Evolutionary conservation across 176 grass and related monocot genomes (phyloP).

Genomic region (Canna indica): DNA sequence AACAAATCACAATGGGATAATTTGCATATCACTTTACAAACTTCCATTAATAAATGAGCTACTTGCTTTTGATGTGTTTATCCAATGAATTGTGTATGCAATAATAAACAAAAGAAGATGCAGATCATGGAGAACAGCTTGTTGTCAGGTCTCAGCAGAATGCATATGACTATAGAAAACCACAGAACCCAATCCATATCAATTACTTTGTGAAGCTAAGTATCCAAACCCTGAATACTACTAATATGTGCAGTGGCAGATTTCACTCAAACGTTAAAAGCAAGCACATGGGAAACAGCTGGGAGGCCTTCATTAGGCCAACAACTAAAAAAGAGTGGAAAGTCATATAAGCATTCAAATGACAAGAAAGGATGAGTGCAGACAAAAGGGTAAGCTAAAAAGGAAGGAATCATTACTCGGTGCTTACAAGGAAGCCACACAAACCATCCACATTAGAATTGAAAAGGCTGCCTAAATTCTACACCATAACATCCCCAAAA

Average conservation of each 20-base stretch:
- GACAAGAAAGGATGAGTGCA: not conserved
- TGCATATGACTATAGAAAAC: not conserved
- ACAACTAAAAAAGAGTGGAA: not conserved
- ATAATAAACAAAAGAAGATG: no score
- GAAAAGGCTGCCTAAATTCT: not conserved
- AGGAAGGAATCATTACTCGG: slow-evolving; percentile 20
- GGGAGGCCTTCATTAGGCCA: not conserved
- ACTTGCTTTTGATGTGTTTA: no score
- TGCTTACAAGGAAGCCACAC: slow-evolving; percentile 35
- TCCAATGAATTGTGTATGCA: no score
- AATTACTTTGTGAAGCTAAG: no score
- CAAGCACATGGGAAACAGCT: not conserved
- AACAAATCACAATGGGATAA: no score
- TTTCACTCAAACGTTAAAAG: not conserved
- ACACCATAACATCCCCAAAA: not conserved
- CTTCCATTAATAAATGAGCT: no score
- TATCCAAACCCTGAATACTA: not conserved
- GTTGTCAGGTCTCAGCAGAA: no score
- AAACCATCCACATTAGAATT: slow-evolving; percentile 11
- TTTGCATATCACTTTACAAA: no score
- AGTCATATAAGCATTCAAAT: not conserved
- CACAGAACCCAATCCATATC: not conserved
- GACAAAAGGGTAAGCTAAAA: not conserved
- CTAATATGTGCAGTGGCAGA: not conserved
- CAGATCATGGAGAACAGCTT: no score